Base-by-base conservation (phyloP, 2,329 filamentous ascomycete species). In the Raffaelea deltoideospora region DNA sequence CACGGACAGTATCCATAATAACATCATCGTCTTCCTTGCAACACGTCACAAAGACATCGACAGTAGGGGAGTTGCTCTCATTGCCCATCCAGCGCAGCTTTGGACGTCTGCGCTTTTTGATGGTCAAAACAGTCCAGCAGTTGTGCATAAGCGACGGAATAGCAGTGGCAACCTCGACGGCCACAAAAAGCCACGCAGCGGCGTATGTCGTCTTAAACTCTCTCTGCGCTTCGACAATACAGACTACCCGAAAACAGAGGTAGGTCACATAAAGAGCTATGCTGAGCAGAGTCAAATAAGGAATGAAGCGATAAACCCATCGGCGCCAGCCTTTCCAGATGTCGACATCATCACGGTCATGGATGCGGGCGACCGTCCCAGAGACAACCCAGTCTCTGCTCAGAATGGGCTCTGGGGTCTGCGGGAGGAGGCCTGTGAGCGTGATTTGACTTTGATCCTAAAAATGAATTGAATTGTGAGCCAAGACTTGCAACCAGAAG, bases 101-200 rank as follows among this genome's bases (percentile, higher is more conserved):
- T 4, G 68, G 66, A n/a, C 43, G 44, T 14, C 58, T 56, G 19
- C 70, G 57, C 53, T 64, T 64, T 53, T 72, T 71, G 43, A 72
- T 52, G 1, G 67, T 64, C 54, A 64, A 61, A 60, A 74, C 64
- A 2, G 67, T 70, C 66, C 67, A 73, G 27, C 62, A 54, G 45
- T 70, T 69, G 54, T 74, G 69, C 56, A 72, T 61, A 26, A 72
- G 52, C 4, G 65, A 60, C 6, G 69, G 70, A 36, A 72, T 58
- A 5, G 67, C 64, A 8, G 65, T 60, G n/a, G 57, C 54, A 28
- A 70, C 50, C 47, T 74, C 69, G 39, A 72, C 60, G 19, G 55
- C 64, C 37, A 74, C 66, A 44, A 74, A 74, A 7, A 71, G 47
- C 69, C 69, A 74, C 3, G 69, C 69, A 31, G 64, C 60, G 5